Percentiles rank a stretch among this genome's conserved stretches.
Conservation (phyloP, 306 rosid genomes). For the Senna tora region DNA sequence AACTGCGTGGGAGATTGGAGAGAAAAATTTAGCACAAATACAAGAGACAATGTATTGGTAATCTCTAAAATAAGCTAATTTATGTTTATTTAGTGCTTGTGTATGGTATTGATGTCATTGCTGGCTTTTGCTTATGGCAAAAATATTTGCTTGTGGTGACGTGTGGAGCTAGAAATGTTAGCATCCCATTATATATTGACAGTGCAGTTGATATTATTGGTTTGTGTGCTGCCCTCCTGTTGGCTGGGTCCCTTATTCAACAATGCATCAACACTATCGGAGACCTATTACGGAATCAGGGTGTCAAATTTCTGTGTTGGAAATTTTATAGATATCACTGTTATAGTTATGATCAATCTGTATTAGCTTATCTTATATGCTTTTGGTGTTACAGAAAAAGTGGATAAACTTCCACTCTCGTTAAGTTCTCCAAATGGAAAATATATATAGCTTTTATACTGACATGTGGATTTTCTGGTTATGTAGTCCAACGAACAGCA, state of each 20-base stretch:
- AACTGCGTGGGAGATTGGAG: neutral
- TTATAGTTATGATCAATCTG: constrained; percentile 22
- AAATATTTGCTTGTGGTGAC: neutral
- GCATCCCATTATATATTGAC: constrained; percentile 12
- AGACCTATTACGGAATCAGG: neutral
- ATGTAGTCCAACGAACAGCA: constrained; percentile 73
- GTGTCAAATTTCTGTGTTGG: neutral
- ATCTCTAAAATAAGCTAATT: neutral
- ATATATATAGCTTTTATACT: constrained; percentile 11
- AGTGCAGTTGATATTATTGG: constrained; percentile 10
- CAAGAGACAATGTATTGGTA: neutral
- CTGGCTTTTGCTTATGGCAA: neutral
- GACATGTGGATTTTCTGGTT: constrained; percentile 35
- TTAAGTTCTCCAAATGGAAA: neutral
- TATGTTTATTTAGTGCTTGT: constrained; percentile 18
- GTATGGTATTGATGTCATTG: neutral
- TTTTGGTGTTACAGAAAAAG: neutral
- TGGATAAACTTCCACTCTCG: neutral
- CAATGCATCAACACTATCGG: constrained; percentile 4
- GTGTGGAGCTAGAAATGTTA: neutral
- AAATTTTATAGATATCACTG: constrained; percentile 27
- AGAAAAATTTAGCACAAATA: neutral
- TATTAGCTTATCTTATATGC: constrained; percentile 14
- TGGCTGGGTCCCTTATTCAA: constrained; percentile 1
- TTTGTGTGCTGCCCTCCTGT: constrained; percentile 11